Evolutionary conservation across 768 basidiomycete genomes (phyloP).

Genomic region (Termitomyces sp.): DNA sequence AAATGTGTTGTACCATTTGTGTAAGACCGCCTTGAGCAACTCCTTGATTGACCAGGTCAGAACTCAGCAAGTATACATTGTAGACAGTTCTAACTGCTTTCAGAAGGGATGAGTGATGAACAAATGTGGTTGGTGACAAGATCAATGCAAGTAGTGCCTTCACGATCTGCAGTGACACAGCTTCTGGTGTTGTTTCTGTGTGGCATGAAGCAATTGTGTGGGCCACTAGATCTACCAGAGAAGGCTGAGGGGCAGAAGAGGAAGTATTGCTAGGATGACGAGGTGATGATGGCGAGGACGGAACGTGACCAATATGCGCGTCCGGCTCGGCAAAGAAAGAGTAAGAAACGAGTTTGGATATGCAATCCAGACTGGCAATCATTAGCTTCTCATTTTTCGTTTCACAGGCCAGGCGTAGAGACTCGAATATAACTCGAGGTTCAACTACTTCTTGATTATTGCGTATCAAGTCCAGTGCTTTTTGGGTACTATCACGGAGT

Average conservation of each 20-base stretch:
- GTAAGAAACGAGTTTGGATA: conserved; percentile 95
- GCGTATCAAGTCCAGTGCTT: conserved; percentile 77
- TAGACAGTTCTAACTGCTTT: conserved; percentile 98
- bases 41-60: conserved; percentile 90
- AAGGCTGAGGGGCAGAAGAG: conserved; percentile 49
- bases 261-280: conserved; percentile 31
- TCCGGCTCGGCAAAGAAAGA: conserved; percentile 86
- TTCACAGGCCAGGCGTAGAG: conserved; percentile 94
- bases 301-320: conserved; percentile 32
- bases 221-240: conserved; percentile 88
- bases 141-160: conserved; percentile 90
- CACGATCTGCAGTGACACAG: conserved; percentile 94
- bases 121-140: conserved; percentile 77
- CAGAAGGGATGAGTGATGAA: conserved; percentile 93
- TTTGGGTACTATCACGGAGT: conserved; percentile 79
- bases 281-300: conserved; percentile 79
- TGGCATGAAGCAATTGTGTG: conserved; percentile 93
- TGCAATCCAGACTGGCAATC: conserved; percentile 96
- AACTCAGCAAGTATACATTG: conserved; percentile 91
- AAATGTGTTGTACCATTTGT: conserved; percentile 97
- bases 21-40: conserved; percentile 97
- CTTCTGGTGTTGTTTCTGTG: conserved; percentile 79
- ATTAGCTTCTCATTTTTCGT: conserved; percentile 89
- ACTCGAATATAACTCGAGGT: conserved; percentile 90
- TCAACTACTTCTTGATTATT: conserved; percentile 67